These are phyloP conservation scores for Candida piceae DNA, from an alignment of 805 yeast species.

Conservation along the genomic window DNA sequence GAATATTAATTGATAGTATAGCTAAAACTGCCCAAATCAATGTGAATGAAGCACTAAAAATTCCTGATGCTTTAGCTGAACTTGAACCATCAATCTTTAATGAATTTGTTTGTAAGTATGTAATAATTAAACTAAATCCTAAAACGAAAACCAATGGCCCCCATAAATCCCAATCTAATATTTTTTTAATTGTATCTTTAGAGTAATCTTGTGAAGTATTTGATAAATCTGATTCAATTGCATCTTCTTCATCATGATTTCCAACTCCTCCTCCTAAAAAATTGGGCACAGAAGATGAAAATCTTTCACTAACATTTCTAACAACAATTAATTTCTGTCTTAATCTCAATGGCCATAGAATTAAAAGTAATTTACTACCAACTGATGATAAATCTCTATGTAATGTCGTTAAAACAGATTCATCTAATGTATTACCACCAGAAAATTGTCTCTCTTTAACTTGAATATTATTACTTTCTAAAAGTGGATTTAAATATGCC, in stretches of 20 bases:
- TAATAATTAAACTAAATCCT: conserved; percentile 42
- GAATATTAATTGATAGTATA: conserved; percentile 47
- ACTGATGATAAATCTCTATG: conserved; percentile 30
- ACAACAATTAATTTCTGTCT: conserved; percentile 26
- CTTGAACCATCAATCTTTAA: conserved; percentile 23
- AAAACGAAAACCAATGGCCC: conserved; percentile 53
- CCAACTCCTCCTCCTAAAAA: conserved; percentile 6
- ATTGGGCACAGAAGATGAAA: conserved; percentile 10
- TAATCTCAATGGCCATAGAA: conserved; percentile 34
- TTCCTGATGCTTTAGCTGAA: conserved; percentile 35
- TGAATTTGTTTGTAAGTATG: conserved; percentile 35
- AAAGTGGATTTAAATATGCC: conserved; percentile 22
- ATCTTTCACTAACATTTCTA: conserved; percentile 23
- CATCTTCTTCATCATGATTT: conserved; percentile 19
- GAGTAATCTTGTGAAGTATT: conserved; percentile 27
- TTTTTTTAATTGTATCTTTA: conserved; percentile 29
- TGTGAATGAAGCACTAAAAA: conserved; percentile 50
- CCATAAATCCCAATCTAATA: conserved; percentile 59
- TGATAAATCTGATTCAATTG: conserved; percentile 12
- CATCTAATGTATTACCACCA: conserved; percentile 57
- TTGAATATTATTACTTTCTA: conserved; percentile 22
- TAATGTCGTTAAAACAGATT: conserved; percentile 46
- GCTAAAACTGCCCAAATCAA: conserved; percentile 47
- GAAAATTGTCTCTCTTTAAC: conserved; percentile 45
- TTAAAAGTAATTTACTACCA: conserved; percentile 31